Evolutionary conservation across 768 basidiomycete genomes (phyloP), one percentile per base, ranked within the genome.

Genomic region (Amanita molliuscula): DNA sequence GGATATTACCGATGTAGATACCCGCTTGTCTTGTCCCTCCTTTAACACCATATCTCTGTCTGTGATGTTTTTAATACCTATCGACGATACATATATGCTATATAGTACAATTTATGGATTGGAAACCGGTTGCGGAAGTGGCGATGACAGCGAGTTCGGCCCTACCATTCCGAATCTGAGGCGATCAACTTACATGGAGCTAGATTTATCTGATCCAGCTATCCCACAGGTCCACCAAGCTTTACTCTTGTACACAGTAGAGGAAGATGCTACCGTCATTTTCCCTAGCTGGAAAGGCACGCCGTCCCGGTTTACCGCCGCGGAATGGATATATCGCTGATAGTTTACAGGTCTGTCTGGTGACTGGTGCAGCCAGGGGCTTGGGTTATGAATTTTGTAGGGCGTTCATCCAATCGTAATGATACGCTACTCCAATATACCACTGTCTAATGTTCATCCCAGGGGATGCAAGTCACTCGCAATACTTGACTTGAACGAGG

Each of bases 291-390:
- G 76, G 75, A 60, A 91, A 88, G 75, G 88, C 83, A 45, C 55
- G 65, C 38, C 44, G 31, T 25, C n/a, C n/a, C n/a, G n/a, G n/a
- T n/a, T n/a, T n/a, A 50, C 21, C 13, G 16, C 20, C n/a, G 16
- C 25, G 21, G 44, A 29, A 23, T 15, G 23, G 25, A 23, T 13
- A 18, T 50, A 28, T 45, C 37, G 6, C 51, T 42, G 15, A 46
- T 41, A 25, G 50, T 53, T 31, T 16, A 6, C 60, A 95, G 83
- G 91, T 92, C 48, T 90, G 89, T 67, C 70, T 94, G 58, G 82
- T 98, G 45, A 98, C 95, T 34, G 95, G 95, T 41, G 95, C 84
- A 48, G 95, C 93, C 10, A 76, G 88, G 59, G 95, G 95, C 6
- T 70, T 98, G 41, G 95, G 95, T 6, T 76, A 86, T 56, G 84